Evolutionary conservation across 139 green algal species (phyloP).

Genomic region (Gonium pectorale): DNA sequence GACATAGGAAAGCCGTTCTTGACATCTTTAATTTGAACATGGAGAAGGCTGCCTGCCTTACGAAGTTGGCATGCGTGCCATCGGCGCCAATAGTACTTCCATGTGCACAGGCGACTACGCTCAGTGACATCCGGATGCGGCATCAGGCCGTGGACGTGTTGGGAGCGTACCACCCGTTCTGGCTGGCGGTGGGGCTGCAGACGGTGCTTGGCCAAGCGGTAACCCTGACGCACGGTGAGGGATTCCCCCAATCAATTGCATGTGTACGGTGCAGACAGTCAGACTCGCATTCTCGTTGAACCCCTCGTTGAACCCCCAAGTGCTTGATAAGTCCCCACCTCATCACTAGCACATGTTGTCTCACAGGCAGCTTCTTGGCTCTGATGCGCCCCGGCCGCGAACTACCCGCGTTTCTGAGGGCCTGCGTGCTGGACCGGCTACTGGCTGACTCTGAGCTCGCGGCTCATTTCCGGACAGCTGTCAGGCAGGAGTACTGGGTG

Average conservation of each 20-base stretch:
- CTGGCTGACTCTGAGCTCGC: slow-evolving; percentile 70
- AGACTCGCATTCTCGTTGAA: not conserved
- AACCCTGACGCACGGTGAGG: slow-evolving; percentile 12
- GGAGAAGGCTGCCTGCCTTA: too few relatives aligned
- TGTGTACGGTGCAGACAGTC: not conserved
- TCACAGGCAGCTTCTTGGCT: slow-evolving; percentile 4
- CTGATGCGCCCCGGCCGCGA: slow-evolving; percentile 1
- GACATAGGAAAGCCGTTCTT: too few relatives aligned
- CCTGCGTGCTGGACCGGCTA: slow-evolving; percentile 63
- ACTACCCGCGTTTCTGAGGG: slow-evolving; percentile 54
- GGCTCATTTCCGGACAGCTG: slow-evolving; percentile 38
- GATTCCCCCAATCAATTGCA: too few relatives aligned
- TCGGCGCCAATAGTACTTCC: too few relatives aligned
- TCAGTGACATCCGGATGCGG: slow-evolving; percentile 33
- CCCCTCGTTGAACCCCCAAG: too few relatives aligned
- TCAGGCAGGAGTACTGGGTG: slow-evolving; percentile 70
- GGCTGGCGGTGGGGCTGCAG: slow-evolving; percentile 81
- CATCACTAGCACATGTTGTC: too few relatives aligned
- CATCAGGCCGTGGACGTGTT: slow-evolving; percentile 69
- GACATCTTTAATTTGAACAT: too few relatives aligned
- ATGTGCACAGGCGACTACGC: not conserved
- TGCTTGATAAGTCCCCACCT: too few relatives aligned
- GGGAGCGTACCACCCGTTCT: slow-evolving; percentile 87
- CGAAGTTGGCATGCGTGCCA: too few relatives aligned
- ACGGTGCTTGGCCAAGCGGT: slow-evolving; percentile 37